These are phyloP conservation scores for Corymbia maculata DNA, from an alignment of 345 rosid genomes.

Conservation along the genomic window DNA sequence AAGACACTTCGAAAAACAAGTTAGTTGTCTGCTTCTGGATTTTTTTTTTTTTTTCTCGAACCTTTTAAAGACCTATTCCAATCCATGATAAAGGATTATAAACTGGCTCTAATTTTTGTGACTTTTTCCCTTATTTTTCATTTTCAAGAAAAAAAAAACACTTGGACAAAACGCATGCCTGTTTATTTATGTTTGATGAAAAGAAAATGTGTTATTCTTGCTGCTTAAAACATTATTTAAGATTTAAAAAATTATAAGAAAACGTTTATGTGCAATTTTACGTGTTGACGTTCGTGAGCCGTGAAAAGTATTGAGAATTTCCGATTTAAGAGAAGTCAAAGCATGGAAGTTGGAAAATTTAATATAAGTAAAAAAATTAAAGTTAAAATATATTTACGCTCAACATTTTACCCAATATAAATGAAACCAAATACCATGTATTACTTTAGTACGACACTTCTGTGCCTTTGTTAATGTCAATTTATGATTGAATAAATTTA, in stretches of 20 bases:
- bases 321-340: accelerated
- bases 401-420: not conserved
- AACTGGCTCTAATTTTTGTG: no score
- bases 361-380: not conserved
- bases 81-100: no score
- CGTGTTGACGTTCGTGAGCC: accelerated
- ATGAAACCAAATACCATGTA: not conserved
- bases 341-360: not conserved
- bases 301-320: not conserved
- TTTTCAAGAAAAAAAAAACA: not conserved
- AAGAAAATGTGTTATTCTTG: not conserved
- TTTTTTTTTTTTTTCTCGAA: no score
- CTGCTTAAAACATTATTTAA: not conserved
- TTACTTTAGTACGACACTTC: not conserved
- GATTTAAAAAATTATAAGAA: not conserved
- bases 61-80: no score
- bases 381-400: not conserved
- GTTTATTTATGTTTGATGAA: not conserved
- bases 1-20: no score
- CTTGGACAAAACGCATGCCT: not conserved
- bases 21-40: no score
- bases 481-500: not conserved
- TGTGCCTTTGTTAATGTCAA: not conserved
- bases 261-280: not conserved
- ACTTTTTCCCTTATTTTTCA: not conserved